Evolutionary conservation across 148 eudicot genomes (phyloP).

Genomic region (Tetragonia tetragonoides): DNA sequence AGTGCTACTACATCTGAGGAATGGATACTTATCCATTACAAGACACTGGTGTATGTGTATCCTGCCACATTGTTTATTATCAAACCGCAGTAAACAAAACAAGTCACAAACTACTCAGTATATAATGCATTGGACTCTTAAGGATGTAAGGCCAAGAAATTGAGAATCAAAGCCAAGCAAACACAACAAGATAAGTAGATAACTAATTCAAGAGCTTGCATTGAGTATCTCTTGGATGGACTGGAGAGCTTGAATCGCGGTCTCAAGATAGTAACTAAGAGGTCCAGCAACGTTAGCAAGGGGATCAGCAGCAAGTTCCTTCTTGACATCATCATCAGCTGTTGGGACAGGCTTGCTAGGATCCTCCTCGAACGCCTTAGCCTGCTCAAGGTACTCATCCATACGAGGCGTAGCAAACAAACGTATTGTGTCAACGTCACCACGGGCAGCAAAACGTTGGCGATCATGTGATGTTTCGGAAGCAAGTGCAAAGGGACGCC

Average conservation of each 20-base stretch:
- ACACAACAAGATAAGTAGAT: too few relatives aligned
- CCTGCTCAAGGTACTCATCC: conserved; percentile 1
- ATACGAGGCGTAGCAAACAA: not conserved
- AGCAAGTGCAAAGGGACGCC: conserved; percentile 13
- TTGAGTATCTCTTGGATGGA: not conserved
- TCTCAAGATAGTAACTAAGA: not conserved
- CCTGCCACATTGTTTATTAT: too few relatives aligned
- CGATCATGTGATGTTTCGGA: not conserved
- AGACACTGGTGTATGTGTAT: too few relatives aligned
- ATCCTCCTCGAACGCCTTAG: not conserved
- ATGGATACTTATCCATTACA: too few relatives aligned
- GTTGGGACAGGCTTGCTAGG: not conserved
- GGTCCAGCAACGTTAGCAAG: not conserved
- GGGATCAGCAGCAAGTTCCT: not conserved
- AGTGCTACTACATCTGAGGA: too few relatives aligned
- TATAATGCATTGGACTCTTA: too few relatives aligned
- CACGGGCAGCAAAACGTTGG: conserved; percentile 4
- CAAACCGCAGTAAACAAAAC: too few relatives aligned
- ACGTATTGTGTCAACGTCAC: not conserved
- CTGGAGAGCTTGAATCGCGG: not conserved
- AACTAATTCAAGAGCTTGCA: too few relatives aligned
- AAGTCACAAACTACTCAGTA: too few relatives aligned
- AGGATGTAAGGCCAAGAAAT: too few relatives aligned
- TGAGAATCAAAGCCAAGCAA: too few relatives aligned
- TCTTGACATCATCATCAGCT: not conserved